Conservation (phyloP, 208 protist species). For the Leishmania major region DNA sequence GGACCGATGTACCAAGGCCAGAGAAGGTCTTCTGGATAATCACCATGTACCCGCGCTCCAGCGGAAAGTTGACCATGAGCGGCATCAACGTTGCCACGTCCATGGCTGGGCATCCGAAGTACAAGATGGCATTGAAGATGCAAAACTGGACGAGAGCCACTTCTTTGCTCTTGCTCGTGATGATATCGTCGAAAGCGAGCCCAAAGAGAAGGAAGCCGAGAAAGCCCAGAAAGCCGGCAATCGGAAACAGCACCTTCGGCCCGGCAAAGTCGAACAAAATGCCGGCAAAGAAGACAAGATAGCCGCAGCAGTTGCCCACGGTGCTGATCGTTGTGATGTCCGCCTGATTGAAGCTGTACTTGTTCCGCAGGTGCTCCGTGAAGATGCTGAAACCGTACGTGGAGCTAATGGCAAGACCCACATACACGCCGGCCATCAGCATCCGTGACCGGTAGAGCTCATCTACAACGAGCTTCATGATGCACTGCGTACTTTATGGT, state of each 20-base stretch:
- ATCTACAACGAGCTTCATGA: constrained; percentile 58
- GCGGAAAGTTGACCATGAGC: constrained; percentile 83
- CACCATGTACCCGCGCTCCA: constrained; percentile 75
- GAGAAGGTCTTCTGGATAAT: constrained; percentile 84
- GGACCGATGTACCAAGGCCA: constrained; percentile 74
- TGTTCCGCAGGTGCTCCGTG: constrained; percentile 47
- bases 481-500: neutral
- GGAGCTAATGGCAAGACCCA: constrained; percentile 68
- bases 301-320: constrained; percentile 66
- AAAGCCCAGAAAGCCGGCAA: constrained; percentile 46
- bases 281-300: constrained; percentile 65
- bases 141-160: constrained; percentile 57
- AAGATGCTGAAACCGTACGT: constrained; percentile 83
- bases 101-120: constrained; percentile 62
- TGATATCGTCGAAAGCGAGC: constrained; percentile 60
- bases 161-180: constrained; percentile 39
- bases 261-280: constrained; percentile 78
- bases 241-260: constrained; percentile 49
- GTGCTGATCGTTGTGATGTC: constrained; percentile 89
- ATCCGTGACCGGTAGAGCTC: constrained; percentile 75
- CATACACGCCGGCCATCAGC: constrained; percentile 69
- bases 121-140: constrained; percentile 67
- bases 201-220: constrained; percentile 72
- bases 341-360: constrained; percentile 62
- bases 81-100: constrained; percentile 74